Percentiles rank a stretch among this genome's conserved stretches.
Conservation (phyloP, 2,329 filamentous ascomycete genomes). For the Alternaria hordeiaustralica region DNA sequence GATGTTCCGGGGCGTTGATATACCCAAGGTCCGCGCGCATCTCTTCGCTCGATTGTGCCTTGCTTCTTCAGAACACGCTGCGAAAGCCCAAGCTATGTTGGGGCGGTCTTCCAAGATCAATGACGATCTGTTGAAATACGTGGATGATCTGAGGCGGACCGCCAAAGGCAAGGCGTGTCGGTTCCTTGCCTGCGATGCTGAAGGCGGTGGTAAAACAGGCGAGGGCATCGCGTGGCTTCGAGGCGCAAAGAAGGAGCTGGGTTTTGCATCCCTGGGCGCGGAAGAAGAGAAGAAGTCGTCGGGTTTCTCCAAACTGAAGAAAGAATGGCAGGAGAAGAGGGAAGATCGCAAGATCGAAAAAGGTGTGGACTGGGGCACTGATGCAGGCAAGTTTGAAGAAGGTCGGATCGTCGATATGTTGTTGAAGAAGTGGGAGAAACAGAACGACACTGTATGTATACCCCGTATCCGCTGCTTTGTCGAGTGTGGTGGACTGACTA, state of each 20-base stretch:
- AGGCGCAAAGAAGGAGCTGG: conserved; percentile 77
- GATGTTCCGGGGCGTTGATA: conserved; percentile 92
- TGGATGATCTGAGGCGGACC: conserved; percentile 75
- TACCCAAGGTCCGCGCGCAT: conserved; percentile 86
- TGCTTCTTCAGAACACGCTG: conserved; percentile 85
- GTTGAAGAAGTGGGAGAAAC: conserved; percentile 85
- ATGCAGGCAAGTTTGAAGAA: conserved; percentile 86
- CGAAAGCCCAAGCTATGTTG: conserved; percentile 67
- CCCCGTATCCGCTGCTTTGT: not conserved
- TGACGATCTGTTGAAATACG: conserved; percentile 72
- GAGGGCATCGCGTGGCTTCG: conserved; percentile 86
- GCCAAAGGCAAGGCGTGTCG: conserved; percentile 85
- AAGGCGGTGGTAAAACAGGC: conserved; percentile 80
- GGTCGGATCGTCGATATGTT: conserved; percentile 84
- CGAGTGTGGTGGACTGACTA: conserved; percentile 5
- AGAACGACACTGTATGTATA: conserved; percentile 82
- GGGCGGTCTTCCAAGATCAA: conserved; percentile 59
- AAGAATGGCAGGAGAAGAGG: conserved; percentile 75
- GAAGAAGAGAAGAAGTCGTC: conserved; percentile 56
- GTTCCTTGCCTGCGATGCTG: conserved; percentile 89
- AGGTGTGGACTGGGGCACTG: conserved; percentile 74
- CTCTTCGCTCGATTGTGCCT: conserved; percentile 88
- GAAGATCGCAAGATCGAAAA: conserved; percentile 83
- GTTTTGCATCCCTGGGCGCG: conserved; percentile 57
- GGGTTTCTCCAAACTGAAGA: conserved; percentile 71